Conservation (phyloP, 2,329 filamentous ascomycete species). For the Metarhizium album region DNA sequence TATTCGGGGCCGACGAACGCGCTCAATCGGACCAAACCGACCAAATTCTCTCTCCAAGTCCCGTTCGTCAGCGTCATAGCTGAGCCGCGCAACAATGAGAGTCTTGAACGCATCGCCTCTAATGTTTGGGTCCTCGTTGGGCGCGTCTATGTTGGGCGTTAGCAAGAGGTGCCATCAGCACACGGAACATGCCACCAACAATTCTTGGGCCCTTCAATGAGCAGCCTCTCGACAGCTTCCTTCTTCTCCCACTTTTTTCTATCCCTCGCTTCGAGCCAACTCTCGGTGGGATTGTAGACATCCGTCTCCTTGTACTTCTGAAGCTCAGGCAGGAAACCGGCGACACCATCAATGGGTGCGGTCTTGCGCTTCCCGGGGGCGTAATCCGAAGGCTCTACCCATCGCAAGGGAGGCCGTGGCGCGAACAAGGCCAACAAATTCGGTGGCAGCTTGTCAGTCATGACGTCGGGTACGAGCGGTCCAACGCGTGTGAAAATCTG, state of each 20-base stretch:
- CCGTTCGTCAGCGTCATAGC: slow-evolving; percentile 78
- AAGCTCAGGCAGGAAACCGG: slow-evolving; percentile 61
- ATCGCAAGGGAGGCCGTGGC: slow-evolving; percentile 83
- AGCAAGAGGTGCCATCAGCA: background rate
- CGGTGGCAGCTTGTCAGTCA: slow-evolving; percentile 94
- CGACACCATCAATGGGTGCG: slow-evolving; percentile 60
- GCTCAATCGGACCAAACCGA: slow-evolving; percentile 86
- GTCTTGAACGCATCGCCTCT: slow-evolving; percentile 93
- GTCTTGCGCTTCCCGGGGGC: slow-evolving; percentile 75
- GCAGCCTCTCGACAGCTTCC: slow-evolving; percentile 50
- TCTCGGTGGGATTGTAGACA: slow-evolving; percentile 73
- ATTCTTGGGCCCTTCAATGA: slow-evolving; percentile 51
- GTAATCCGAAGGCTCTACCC: slow-evolving; percentile 72
- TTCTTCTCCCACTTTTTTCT: slow-evolving; percentile 74
- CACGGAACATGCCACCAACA: slow-evolving; percentile 36
- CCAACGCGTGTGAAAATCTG: background rate
- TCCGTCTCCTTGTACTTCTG: slow-evolving; percentile 70
- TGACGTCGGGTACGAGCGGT: slow-evolving; percentile 25
- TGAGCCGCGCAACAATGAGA: slow-evolving; percentile 80
- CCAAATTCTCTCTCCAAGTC: slow-evolving; percentile 91
- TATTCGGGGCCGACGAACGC: slow-evolving; percentile 43
- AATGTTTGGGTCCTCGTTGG: slow-evolving; percentile 74
- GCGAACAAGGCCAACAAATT: slow-evolving; percentile 91
- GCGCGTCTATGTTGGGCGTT: slow-evolving; percentile 50
- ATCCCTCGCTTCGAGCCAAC: slow-evolving; percentile 82